Conservation (phyloP, 441 rosid genomes). For the Gossypium davidsonii region DNA sequence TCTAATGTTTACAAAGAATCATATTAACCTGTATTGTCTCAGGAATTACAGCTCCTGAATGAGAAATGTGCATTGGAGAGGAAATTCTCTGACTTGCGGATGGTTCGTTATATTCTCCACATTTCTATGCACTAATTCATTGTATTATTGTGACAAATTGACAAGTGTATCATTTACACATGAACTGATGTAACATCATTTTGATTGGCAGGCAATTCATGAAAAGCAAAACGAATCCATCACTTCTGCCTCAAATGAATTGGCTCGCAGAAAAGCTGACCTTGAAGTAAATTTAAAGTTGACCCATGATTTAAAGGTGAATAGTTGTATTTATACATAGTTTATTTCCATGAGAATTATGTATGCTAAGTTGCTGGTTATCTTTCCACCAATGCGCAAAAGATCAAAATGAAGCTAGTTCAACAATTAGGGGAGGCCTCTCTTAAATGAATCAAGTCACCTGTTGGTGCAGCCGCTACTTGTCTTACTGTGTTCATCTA, state of each 20-base stretch:
- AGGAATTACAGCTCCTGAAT: slow-evolving; percentile 81
- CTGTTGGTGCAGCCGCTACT: neutral
- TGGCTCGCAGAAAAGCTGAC: slow-evolving; percentile 73
- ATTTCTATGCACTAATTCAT: neutral
- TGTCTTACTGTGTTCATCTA: neutral
- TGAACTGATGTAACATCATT: slow-evolving; percentile 20
- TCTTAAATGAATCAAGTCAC: neutral
- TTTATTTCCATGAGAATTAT: neutral
- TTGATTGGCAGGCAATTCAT: slow-evolving; percentile 65
- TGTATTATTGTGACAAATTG: slow-evolving; percentile 12
- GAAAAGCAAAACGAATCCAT: slow-evolving; percentile 84
- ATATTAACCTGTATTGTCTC: slow-evolving; percentile 26
- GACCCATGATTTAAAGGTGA: slow-evolving; percentile 80
- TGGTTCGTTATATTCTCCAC: slow-evolving; percentile 47
- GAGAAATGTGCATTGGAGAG: slow-evolving; percentile 79
- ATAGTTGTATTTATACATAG: neutral
- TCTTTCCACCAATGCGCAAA: neutral
- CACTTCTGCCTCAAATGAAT: slow-evolving; percentile 61
- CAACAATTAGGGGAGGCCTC: neutral
- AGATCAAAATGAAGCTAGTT: neutral
- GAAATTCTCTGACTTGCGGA: slow-evolving; percentile 82
- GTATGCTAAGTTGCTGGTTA: neutral
- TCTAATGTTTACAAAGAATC: slow-evolving; percentile 14
- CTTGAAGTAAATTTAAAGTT: slow-evolving; percentile 76
- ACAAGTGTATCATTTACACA: slow-evolving; percentile 8